These are phyloP conservation scores for Nicotiana rustica DNA, from an alignment of 305 asterid genomes.

Conservation along the genomic window DNA sequence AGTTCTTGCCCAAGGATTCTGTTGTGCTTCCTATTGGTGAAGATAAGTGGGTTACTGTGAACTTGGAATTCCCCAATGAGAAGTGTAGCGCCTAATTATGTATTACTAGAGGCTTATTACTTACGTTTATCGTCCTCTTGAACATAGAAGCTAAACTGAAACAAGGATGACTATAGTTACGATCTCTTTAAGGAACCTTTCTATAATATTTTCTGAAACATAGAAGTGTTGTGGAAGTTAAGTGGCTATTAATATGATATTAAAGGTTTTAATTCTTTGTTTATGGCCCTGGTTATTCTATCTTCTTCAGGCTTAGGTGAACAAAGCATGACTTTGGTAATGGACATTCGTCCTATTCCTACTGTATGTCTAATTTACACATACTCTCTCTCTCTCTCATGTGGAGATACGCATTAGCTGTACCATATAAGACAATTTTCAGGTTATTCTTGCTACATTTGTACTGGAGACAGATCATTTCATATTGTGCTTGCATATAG, in stretches of 20 bases:
- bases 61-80: slow-evolving; percentile 50
- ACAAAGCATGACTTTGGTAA: too few species aligned
- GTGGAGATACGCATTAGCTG: too few species aligned
- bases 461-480: too few species aligned
- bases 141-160: slow-evolving; percentile 12
- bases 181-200: background rate
- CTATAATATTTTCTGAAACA: background rate
- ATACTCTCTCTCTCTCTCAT: too few species aligned
- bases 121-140: slow-evolving; percentile 1
- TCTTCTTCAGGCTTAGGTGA: too few species aligned
- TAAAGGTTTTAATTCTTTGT: too few species aligned
- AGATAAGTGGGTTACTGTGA: slow-evolving; percentile 50
- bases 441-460: too few species aligned
- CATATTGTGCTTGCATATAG: background rate
- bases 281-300: background rate
- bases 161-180: slow-evolving; percentile 7
- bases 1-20: slow-evolving; percentile 46
- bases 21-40: slow-evolving; percentile 55
- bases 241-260: background rate
- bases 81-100: background rate
- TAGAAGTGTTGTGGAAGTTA: background rate
- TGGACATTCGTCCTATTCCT: too few species aligned
- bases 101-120: slow-evolving; percentile 21
- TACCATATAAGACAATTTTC: too few species aligned
- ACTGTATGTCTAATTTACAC: too few species aligned